Evolutionary conservation across 2,329 filamentous ascomycete species (phyloP), one percentile per base, ranked within the genome.

Genomic region (Sarocladiaceae sp.): DNA sequence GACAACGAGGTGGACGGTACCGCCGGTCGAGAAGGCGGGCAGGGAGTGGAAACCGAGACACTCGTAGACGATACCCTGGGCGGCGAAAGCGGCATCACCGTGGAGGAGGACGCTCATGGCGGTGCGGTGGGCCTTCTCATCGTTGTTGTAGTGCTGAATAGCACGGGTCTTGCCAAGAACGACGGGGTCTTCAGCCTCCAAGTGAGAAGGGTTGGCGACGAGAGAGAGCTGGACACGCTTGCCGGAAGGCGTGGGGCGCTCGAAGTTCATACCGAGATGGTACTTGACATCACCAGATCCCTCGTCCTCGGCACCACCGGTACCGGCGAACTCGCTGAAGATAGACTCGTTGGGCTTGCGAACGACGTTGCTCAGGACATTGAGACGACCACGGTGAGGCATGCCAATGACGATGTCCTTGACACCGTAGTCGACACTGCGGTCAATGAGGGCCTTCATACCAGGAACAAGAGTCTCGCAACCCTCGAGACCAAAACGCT

Each of bases 351-450:
- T 98, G 58, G 93, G 91, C 73, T 98, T 98, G 61, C 93, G 85
- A 56, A 98, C 93, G 60, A 98, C 93, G 70, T 98, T 98, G 73
- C 86, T 94, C 51, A 98, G 81, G 44, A 98, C 89, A 62, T 98
- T 98, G 52, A 98, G 82, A 74, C 93, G 88, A 61, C 93, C 93
- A 80, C 93, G 89, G 68, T 98, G 93, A 54, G 93, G 93, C 93
- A 98, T 98, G 59, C 93, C 93, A 60, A 98, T 98, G 61, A 98
- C 87, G 58, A 98, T 97, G 61, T 98, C 93, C 76, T 97, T 97
- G 61, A 98, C 86, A 48, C 93, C 93, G 60, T 95, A 95, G 64
- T 98, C 93, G 55, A 98, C 93, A 61, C 90, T 96, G 60, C 93
- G 87, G 68, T 98, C 93, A 53, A 98, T 98, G 51, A 98, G 73